These are phyloP conservation scores for Ambrosiella cleistominuta DNA, from an alignment of 2,329 filamentous ascomycete species.

Conservation along the genomic window DNA sequence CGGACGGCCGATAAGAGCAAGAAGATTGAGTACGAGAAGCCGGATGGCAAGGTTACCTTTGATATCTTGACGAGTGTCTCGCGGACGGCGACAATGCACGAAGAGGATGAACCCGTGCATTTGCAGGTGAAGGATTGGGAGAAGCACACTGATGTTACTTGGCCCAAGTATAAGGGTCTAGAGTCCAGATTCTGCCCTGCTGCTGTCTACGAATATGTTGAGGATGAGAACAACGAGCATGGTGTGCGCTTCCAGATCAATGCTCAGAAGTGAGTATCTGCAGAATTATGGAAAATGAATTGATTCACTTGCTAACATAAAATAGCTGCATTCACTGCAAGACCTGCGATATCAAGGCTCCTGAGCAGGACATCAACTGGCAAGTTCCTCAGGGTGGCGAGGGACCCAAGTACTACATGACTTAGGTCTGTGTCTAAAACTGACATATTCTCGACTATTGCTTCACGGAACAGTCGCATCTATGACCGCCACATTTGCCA, in stretches of 20 bases:
- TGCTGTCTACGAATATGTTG: constrained; percentile 94
- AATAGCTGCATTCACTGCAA: constrained; percentile 94
- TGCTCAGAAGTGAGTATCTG: constrained; percentile 66
- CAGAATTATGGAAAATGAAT: neutral
- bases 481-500: no score
- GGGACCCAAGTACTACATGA: constrained; percentile 55
- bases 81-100: constrained; percentile 91
- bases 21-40: constrained; percentile 94
- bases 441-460: neutral
- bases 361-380: constrained; percentile 94
- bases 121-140: constrained; percentile 93
- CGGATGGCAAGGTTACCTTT: constrained; percentile 85
- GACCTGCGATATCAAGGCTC: constrained; percentile 97
- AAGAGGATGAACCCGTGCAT: constrained; percentile 95
- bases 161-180: constrained; percentile 73
- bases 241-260: constrained; percentile 97
- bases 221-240: constrained; percentile 69
- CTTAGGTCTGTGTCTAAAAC: constrained; percentile 20
- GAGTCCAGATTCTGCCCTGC: constrained; percentile 96
- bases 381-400: constrained; percentile 84
- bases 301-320: constrained; percentile 7
- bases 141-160: constrained; percentile 65
- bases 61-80: constrained; percentile 93
- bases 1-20: constrained; percentile 59
- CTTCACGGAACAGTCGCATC: neutral